These are phyloP conservation scores for Plantago coronopus DNA, from an alignment of 305 asterid species.

Conservation along the genomic window DNA sequence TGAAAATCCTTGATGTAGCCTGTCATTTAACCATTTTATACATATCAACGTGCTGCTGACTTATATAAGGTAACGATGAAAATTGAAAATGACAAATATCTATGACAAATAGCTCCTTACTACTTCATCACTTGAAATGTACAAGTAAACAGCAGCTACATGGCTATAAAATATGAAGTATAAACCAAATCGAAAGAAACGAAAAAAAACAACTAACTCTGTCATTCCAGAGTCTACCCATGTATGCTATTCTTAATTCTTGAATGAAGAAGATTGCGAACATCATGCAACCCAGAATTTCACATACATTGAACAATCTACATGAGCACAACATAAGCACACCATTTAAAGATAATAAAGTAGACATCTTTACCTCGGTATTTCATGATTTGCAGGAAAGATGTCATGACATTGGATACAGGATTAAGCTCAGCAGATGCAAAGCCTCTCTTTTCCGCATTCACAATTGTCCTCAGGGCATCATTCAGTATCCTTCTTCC, in stretches of 20 bases:
- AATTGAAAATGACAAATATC: not conserved
- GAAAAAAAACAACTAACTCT: not conserved
- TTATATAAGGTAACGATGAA: not conserved
- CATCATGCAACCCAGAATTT: not conserved
- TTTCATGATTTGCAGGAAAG: conserved; percentile 91
- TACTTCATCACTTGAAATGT: not conserved
- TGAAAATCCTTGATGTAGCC: conserved; percentile 86
- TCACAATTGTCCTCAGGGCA: conserved; percentile 78
- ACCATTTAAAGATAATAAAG: not conserved
- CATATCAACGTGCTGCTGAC: conserved; percentile 22
- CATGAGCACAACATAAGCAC: no score
- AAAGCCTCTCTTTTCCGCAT: conserved; percentile 89
- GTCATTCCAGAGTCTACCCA: not conserved
- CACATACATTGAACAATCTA: not conserved
- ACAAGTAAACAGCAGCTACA: no score
- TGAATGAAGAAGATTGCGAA: not conserved
- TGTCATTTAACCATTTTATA: conserved; percentile 31
- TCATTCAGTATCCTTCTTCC: conserved; percentile 88
- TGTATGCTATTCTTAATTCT: not conserved
- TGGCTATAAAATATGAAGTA: no score
- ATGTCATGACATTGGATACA: conserved; percentile 64
- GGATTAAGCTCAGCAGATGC: conserved; percentile 83
- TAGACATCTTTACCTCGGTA: conserved; percentile 52
- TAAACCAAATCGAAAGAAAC: no score
- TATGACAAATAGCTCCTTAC: conserved; percentile 16